A percentile compares a stretch with the other conserved stretches of the same genome.
Conservation (phyloP, 306 rosid genomes). For the Trichosanthes cucumerina region DNA sequence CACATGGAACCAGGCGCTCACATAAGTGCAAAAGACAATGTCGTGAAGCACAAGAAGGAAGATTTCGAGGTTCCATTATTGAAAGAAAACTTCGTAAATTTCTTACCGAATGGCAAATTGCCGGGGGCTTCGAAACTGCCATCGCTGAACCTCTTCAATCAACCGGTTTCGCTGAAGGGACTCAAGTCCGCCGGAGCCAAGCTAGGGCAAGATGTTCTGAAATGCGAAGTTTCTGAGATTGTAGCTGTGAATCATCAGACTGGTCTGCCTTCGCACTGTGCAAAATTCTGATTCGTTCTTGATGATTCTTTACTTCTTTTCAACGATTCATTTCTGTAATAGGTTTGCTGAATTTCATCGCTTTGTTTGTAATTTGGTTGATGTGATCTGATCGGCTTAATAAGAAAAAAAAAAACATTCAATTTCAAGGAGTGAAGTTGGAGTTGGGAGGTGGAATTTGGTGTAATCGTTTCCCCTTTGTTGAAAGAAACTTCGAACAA, state of each 20-base stretch:
- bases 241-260: conserved; percentile 65
- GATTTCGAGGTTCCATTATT: conserved; percentile 90
- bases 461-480: background rate
- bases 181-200: conserved; percentile 85
- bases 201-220: conserved; percentile 79
- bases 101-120: conserved; percentile 58
- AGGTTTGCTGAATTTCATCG: background rate
- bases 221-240: conserved; percentile 66
- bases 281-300: conserved; percentile 42
- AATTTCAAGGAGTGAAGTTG: background rate
- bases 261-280: conserved; percentile 63
- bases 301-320: conserved; percentile 23
- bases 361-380: background rate
- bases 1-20: conserved; percentile 99
- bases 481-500: too few relatives aligned
- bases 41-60: conserved; percentile 55
- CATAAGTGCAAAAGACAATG: conserved; percentile 77
- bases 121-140: conserved; percentile 78
- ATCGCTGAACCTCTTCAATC: conserved; percentile 77
- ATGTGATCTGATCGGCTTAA: background rate
- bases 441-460: background rate
- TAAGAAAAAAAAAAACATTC: background rate
- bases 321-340: background rate
- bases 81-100: conserved; percentile 49
- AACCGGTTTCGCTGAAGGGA: conserved; percentile 71